A percentile compares a stretch with the other conserved stretches of the same genome.
Conservation (phyloP, 371 early-diverging fungal species). For the Lichtheimia hyalospora region DNA sequence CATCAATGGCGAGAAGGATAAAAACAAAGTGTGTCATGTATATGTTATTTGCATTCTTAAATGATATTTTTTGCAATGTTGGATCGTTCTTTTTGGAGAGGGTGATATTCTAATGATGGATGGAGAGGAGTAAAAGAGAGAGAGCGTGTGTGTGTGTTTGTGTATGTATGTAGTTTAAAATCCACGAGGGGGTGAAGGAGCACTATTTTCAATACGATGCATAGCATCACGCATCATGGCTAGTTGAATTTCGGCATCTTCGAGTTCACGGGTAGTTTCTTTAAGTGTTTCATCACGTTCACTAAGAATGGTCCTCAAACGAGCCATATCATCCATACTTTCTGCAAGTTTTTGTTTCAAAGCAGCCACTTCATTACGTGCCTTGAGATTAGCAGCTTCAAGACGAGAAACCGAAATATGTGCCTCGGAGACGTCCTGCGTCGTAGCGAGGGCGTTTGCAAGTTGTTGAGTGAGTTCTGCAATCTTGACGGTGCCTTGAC, state of each 20-base stretch:
- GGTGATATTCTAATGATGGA: too few relatives aligned
- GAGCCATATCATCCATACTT: constrained; percentile 52
- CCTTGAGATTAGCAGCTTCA: constrained; percentile 59
- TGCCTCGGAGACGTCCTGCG: constrained; percentile 46
- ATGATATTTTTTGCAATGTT: constrained; percentile 1
- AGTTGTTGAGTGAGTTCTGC: constrained; percentile 29
- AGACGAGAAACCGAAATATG: constrained; percentile 58
- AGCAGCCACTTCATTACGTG: constrained; percentile 54
- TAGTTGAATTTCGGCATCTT: constrained; percentile 62
- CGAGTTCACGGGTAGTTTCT: constrained; percentile 49
- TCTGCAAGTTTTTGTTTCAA: constrained; percentile 57
- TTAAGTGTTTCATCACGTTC: constrained; percentile 53
- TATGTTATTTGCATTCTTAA: not conserved
- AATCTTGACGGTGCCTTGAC: constrained; percentile 34
- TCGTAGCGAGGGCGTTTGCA: constrained; percentile 19
- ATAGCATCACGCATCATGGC: constrained; percentile 65
- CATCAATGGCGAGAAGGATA: constrained; percentile 78
- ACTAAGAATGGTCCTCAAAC: constrained; percentile 39
- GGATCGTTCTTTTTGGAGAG: too few relatives aligned
- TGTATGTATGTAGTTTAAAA: not conserved
- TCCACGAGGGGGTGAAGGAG: not conserved
- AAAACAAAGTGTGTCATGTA: constrained; percentile 1
- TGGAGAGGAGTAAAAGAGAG: too few relatives aligned
- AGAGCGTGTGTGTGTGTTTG: too few relatives aligned
- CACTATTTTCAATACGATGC: constrained; percentile 43